These are phyloP conservation scores for Athelia psychrophila DNA, from an alignment of 1,284 basidiomycete species.

Conservation along the genomic window DNA sequence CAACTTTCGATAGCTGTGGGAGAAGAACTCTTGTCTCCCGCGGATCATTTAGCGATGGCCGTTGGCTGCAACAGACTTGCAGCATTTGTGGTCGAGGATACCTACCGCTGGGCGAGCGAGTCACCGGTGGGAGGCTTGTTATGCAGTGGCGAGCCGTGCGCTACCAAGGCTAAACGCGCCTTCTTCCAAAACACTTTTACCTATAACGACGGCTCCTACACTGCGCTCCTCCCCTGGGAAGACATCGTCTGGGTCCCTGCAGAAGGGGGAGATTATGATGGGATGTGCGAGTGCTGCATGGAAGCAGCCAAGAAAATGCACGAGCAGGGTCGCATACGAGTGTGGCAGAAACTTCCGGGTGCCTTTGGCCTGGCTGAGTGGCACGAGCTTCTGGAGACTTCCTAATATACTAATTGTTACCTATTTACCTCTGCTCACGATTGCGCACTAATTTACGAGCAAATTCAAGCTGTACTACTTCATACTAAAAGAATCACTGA, in stretches of 20 bases:
- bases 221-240: not conserved
- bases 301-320: not conserved
- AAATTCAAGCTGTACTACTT: no score
- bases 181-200: not conserved
- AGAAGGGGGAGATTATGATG: not conserved
- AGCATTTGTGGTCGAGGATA: not conserved
- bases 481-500: no score
- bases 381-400: not conserved
- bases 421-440: no score
- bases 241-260: not conserved
- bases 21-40: not conserved
- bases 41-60: not conserved
- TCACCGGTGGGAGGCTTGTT: not conserved
- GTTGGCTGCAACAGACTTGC: not conserved
- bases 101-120: not conserved
- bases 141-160: not conserved
- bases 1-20: not conserved
- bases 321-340: not conserved
- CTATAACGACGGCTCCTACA: not conserved
- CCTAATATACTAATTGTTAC: no score
- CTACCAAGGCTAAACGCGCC: not conserved
- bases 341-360: not conserved
- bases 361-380: not conserved
- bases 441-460: no score
- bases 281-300: not conserved